Evolutionary conservation across 129 eudicot genomes (phyloP).

Genomic region (Glebionis coronaria): DNA sequence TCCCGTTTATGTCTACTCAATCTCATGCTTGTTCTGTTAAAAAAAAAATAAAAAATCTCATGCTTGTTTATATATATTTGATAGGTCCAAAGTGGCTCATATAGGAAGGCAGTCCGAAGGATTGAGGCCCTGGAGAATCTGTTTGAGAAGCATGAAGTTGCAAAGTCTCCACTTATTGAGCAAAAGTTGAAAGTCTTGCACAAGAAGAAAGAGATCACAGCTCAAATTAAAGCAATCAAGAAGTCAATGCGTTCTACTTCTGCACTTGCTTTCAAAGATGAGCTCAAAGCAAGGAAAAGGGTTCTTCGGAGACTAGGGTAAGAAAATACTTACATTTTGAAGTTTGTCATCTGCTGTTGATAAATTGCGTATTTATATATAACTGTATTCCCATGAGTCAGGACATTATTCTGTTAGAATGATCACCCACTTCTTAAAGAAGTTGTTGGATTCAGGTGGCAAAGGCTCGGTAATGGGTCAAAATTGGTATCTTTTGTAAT

Average conservation of each 20-base stretch:
- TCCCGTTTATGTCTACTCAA: background rate
- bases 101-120: slow-evolving; percentile 74
- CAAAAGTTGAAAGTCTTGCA: slow-evolving; percentile 75
- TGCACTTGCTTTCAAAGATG: slow-evolving; percentile 91
- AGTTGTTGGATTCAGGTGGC: background rate
- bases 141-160: slow-evolving; percentile 83
- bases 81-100: slow-evolving; percentile 83
- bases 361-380: background rate
- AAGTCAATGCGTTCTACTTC: slow-evolving; percentile 69
- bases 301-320: slow-evolving; percentile 97
- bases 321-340: background rate
- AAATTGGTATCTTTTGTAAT: no score
- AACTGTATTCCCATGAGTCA: background rate
- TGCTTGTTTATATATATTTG: slow-evolving; percentile 6
- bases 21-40: slow-evolving; percentile 15
- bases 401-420: background rate
- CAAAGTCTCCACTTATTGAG: slow-evolving; percentile 91
- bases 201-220: slow-evolving; percentile 74
- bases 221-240: slow-evolving; percentile 70
- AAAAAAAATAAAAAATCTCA: no score
- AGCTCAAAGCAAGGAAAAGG: slow-evolving; percentile 95
- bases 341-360: background rate
- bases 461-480: background rate
- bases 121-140: slow-evolving; percentile 82
- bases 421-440: background rate